These are phyloP conservation scores for Paecilomyces niveus DNA, from an alignment of 2,329 filamentous ascomycete genomes.

Conservation along the genomic window DNA sequence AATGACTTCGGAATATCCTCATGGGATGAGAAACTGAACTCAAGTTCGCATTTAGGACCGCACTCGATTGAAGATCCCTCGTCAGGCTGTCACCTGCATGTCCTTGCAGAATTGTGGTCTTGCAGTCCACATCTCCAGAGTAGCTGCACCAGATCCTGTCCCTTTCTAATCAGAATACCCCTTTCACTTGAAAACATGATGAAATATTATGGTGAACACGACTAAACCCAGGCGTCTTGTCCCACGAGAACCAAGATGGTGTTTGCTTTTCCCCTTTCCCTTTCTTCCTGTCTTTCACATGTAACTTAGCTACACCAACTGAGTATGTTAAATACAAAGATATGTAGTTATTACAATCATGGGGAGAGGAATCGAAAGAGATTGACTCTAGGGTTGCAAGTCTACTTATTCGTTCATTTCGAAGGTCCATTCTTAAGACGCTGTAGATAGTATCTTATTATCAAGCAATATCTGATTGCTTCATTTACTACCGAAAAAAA, in stretches of 20 bases:
- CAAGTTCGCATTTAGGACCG: background rate
- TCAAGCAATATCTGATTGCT: background rate
- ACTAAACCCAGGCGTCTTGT: no score
- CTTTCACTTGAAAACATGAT: background rate
- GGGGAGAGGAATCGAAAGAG: background rate
- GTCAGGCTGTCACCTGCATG: background rate
- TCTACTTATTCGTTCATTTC: no score
- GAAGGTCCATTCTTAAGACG: no score
- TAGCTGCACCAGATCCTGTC: background rate
- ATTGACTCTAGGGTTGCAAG: no score
- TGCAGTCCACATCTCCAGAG: background rate
- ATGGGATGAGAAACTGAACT: background rate
- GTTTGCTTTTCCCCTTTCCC: background rate
- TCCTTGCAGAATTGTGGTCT: background rate
- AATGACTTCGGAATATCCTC: background rate
- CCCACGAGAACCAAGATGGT: no score
- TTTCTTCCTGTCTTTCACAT: no score
- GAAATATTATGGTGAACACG: no score
- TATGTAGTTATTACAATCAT: no score
- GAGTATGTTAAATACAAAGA: no score
- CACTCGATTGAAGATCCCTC: background rate
- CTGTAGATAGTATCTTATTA: no score
- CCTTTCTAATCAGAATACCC: background rate
- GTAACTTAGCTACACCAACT: no score
- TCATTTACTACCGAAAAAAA: background rate